A percentile compares a stretch with the other conserved stretches of the same genome.
phyloP scores from a whole-genome alignment of 306 rosid species.

The Cucurbita moschata region DNA sequence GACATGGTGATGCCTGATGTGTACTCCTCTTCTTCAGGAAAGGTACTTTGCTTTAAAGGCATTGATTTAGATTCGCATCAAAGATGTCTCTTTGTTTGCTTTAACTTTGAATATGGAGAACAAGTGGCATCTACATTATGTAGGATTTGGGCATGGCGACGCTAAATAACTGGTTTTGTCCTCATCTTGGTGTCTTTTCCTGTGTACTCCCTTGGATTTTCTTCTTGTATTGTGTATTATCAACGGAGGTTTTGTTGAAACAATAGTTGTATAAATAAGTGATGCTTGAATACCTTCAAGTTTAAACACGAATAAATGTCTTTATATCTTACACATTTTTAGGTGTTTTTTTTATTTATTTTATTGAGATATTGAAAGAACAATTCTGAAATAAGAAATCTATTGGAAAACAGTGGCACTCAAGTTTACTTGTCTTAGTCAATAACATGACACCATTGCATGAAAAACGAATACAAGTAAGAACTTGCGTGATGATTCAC shows the following conservation, averaged over 20 bases:
- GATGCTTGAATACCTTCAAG: no score
- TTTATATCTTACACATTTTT: no score
- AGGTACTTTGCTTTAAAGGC: not conserved
- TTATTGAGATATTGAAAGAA: no score
- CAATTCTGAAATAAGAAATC: no score
- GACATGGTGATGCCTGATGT: slow-evolving; percentile 38
- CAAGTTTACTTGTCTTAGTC: no score
- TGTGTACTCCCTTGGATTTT: not conserved
- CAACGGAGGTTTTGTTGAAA: not conserved
- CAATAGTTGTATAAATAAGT: not conserved
- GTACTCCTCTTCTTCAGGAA: not conserved
- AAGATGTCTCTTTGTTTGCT: not conserved
- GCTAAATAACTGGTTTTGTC: not conserved
- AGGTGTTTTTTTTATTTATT: no score
- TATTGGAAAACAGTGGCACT: no score
- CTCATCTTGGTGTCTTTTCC: not conserved
- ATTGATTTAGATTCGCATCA: no score
- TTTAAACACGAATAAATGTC: no score
- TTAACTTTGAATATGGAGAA: not conserved
- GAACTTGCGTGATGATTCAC: not conserved
- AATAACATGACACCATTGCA: no score
- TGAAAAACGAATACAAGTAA: no score
- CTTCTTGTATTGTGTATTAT: not conserved
- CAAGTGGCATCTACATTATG: not conserved
- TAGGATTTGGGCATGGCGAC: not conserved